Evolutionary conservation across 176 grass and related monocot genomes (phyloP).

Genomic region (Rhynchospora pubera): DNA sequence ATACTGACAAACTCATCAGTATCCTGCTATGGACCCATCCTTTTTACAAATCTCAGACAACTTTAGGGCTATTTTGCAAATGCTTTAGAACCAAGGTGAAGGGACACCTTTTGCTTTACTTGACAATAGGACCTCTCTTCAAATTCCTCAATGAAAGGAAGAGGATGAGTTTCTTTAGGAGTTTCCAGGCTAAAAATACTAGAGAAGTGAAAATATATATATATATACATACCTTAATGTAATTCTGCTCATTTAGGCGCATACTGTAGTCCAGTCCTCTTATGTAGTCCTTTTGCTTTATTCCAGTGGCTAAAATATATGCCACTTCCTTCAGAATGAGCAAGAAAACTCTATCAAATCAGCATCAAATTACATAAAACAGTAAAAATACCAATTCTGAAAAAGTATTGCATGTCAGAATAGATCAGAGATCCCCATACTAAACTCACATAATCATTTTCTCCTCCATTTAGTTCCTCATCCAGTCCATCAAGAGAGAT

Average conservation of each 20-base stretch:
- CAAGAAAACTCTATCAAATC: constrained; percentile 8
- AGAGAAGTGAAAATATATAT: background rate
- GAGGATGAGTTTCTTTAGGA: background rate
- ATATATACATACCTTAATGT: constrained; percentile 56
- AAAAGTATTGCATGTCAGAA: background rate
- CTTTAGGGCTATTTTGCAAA: background rate
- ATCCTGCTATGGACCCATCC: too few species aligned
- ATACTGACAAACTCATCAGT: background rate
- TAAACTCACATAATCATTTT: constrained; percentile 56
- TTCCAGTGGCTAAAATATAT: constrained; percentile 50
- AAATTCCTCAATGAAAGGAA: background rate
- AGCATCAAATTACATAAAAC: constrained; percentile 1
- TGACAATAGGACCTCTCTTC: background rate
- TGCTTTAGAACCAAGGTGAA: background rate
- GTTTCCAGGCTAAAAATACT: background rate
- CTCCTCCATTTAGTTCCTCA: constrained; percentile 58
- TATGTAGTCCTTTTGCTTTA: constrained; percentile 47
- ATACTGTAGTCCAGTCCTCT: constrained; percentile 40
- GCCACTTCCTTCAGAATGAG: constrained; percentile 39
- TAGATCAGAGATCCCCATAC: background rate
- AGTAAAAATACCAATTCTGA: background rate
- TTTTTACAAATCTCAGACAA: background rate
- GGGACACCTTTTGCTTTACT: background rate
- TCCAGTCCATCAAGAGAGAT: constrained; percentile 52
- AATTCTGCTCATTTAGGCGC: constrained; percentile 37